These are phyloP conservation scores for Globisporangium takayamanum DNA, from an alignment of 352 stramenopile species.

Conservation along the genomic window DNA sequence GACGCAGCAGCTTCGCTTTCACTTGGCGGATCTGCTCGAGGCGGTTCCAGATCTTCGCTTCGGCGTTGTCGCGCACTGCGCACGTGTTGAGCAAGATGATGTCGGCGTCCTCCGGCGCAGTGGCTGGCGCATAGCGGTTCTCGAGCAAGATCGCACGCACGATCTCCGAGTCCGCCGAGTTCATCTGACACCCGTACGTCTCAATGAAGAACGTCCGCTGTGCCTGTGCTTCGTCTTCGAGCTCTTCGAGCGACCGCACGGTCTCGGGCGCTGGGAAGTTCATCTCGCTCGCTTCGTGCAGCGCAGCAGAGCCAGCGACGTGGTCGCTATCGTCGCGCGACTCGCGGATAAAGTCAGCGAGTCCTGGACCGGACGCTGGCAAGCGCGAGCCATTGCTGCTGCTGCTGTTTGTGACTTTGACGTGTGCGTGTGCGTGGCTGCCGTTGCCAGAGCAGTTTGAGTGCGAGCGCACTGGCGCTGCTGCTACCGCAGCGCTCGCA, in stretches of 20 bases:
- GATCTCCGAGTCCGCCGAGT: constrained; percentile 98
- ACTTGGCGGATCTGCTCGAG: constrained; percentile 73
- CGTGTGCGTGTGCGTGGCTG: constrained; percentile 16
- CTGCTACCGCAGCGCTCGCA: not conserved
- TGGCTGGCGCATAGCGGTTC: constrained; percentile 50
- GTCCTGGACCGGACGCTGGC: constrained; percentile 32
- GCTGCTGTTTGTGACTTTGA: constrained; percentile 19
- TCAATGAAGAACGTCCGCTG: constrained; percentile 75
- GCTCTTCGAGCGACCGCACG: constrained; percentile 51
- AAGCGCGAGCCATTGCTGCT: constrained; percentile 22
- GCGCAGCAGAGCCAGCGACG: constrained; percentile 14
- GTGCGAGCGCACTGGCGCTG: constrained; percentile 16
- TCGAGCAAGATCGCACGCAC: constrained; percentile 92
- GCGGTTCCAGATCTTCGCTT: constrained; percentile 91
- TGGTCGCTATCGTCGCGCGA: constrained; percentile 27
- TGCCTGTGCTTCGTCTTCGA: constrained; percentile 19
- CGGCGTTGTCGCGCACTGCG: constrained; percentile 98
- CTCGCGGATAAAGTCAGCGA: constrained; percentile 73
- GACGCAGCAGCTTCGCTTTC: constrained; percentile 57
- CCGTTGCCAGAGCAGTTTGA: constrained; percentile 22
- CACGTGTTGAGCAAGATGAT: constrained; percentile 99
- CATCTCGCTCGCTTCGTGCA: constrained; percentile 60
- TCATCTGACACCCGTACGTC: constrained; percentile 99
- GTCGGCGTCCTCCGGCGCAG: constrained; percentile 76
- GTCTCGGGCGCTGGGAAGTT: constrained; percentile 42